These are phyloP conservation scores for Camellia sinensis DNA, from an alignment of 148 eudicot species.

Conservation along the genomic window DNA sequence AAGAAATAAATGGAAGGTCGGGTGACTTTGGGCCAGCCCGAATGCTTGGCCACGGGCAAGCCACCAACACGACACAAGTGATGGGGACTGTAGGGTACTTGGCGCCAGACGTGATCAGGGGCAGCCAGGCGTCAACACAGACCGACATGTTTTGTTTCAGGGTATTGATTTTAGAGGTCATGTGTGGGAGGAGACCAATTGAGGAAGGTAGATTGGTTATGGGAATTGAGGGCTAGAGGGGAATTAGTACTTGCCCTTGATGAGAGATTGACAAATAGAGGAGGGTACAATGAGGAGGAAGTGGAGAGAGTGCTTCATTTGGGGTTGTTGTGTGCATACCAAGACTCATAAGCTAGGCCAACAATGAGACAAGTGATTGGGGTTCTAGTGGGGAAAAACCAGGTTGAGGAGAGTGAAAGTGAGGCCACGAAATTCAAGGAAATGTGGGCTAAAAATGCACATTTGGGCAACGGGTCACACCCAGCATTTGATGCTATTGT, in stretches of 20 bases:
- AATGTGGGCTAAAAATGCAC: neutral
- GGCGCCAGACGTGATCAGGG: constrained; percentile 23
- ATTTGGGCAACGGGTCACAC: constrained; percentile 5
- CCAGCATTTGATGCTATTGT: constrained; percentile 22
- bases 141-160: constrained; percentile 22
- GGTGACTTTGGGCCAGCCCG: constrained; percentile 26
- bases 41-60: constrained; percentile 15
- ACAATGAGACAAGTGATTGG: constrained; percentile 18
- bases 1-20: constrained; percentile 21
- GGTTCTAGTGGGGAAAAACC: constrained; percentile 17
- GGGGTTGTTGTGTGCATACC: constrained; percentile 18
- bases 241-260: constrained; percentile 14
- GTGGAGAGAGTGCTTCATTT: constrained; percentile 18
- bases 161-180: constrained; percentile 14
- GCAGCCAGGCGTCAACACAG: constrained; percentile 13
- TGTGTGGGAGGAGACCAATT: constrained; percentile 27
- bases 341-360: constrained; percentile 11
- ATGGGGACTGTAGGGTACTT: constrained; percentile 24
- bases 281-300: constrained; percentile 18
- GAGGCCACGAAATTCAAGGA: constrained; percentile 18
- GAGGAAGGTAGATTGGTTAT: constrained; percentile 23
- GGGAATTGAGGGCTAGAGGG: constrained; percentile 13
- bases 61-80: constrained; percentile 18
- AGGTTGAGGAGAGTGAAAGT: constrained; percentile 4
- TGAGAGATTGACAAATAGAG: constrained; percentile 7